These are phyloP conservation scores for Heterobasidion irregulare DNA, from an alignment of 1,284 basidiomycete genomes.

Conservation along the genomic window DNA sequence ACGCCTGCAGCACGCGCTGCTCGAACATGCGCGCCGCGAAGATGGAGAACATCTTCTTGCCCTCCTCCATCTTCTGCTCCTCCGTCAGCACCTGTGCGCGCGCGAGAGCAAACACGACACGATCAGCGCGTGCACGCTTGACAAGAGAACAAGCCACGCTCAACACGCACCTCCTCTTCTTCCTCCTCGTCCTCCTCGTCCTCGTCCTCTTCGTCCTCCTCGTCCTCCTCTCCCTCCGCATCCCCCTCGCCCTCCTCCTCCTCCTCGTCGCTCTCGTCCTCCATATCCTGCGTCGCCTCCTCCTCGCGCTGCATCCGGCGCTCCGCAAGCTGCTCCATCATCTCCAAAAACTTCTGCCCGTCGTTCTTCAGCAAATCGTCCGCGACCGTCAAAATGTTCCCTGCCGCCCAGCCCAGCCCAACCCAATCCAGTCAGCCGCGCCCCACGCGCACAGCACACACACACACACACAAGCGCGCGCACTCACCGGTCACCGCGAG, in stretches of 20 bases:
- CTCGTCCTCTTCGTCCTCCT: constrained; percentile 28
- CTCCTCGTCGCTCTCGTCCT: constrained; percentile 33
- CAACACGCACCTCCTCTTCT: not conserved
- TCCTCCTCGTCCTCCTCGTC: constrained; percentile 19
- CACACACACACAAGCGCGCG: constrained; percentile 9
- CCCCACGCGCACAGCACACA: constrained; percentile 4
- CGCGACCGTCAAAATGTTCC: constrained; percentile 96
- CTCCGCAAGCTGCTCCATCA: constrained; percentile 99
- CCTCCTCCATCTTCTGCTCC: constrained; percentile 96
- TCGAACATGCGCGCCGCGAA: constrained; percentile 99
- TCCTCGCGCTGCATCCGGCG: constrained; percentile 90
- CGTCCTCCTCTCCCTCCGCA: constrained; percentile 26
- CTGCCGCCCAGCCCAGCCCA: constrained; percentile 28
- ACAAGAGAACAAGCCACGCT: not conserved
- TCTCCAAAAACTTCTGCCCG: constrained; percentile 97
- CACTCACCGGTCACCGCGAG: constrained; percentile 76
- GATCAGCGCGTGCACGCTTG: not conserved
- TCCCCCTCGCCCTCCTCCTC: constrained; percentile 27
- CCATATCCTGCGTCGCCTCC: constrained; percentile 73
- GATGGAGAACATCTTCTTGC: constrained; percentile 98
- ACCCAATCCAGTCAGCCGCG: constrained; percentile 22
- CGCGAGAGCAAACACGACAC: not conserved
- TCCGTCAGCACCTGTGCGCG: constrained; percentile 59
- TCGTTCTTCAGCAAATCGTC: constrained; percentile 98
- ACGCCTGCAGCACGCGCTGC: constrained; percentile 80